Conservation (phyloP, 2,329 filamentous ascomycete genomes). For the Microsporum canis region DNA sequence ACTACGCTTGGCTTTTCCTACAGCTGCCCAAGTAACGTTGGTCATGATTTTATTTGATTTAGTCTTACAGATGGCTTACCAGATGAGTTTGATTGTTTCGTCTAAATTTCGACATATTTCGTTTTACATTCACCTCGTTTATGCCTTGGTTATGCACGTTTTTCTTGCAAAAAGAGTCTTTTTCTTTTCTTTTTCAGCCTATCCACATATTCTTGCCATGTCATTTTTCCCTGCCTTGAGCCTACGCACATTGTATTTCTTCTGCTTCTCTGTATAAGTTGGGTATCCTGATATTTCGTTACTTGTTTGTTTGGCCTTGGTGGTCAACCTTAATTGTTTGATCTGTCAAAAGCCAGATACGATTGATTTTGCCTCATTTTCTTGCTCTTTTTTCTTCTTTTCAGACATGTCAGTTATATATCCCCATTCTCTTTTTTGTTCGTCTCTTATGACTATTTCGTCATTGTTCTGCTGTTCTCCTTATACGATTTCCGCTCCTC, state of each 20-base stretch:
- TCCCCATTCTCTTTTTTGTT: background rate
- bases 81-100: background rate
- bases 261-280: slow-evolving; percentile 1
- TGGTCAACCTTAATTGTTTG: slow-evolving; percentile 3
- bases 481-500: background rate
- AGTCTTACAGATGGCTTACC: background rate
- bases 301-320: background rate
- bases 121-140: background rate
- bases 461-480: background rate
- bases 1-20: background rate
- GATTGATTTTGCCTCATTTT: background rate
- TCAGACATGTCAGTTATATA: slow-evolving; percentile 3
- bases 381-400: background rate
- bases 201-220: background rate
- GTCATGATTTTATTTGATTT: background rate
- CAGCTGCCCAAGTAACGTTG: background rate
- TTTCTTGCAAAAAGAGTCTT: background rate
- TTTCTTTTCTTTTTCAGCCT: background rate
- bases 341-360: slow-evolving; percentile 1
- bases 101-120: background rate
- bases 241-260: background rate
- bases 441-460: background rate
- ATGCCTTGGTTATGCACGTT: background rate
- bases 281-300: background rate
- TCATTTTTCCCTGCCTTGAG: background rate